These are phyloP conservation scores for Firmiana major DNA, from an alignment of 345 rosid genomes.

Conservation along the genomic window DNA sequence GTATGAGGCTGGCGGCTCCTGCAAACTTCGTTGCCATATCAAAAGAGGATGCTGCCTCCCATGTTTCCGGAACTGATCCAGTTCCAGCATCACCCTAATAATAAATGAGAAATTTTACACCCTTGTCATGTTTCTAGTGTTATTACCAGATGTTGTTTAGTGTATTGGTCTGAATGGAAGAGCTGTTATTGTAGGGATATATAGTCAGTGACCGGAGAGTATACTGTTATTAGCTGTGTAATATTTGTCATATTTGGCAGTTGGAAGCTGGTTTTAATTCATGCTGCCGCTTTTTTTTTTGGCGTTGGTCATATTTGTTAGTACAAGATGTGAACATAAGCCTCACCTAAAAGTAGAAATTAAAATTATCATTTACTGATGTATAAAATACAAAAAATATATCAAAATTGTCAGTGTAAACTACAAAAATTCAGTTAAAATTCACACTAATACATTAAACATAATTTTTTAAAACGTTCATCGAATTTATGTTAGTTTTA, in stretches of 20 bases:
- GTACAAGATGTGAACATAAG: no score
- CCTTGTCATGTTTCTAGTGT: slow-evolving; percentile 7
- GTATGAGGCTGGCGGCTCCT: slow-evolving; percentile 60
- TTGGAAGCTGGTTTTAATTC: slow-evolving; percentile 7
- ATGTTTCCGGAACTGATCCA: slow-evolving; percentile 60
- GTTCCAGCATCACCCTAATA: slow-evolving; percentile 66
- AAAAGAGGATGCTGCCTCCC: slow-evolving; percentile 71
- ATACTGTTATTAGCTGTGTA: slow-evolving; percentile 8
- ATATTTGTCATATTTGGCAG: slow-evolving; percentile 12
- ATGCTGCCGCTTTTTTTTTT: background rate
- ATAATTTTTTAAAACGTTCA: no score
- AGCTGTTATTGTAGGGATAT: slow-evolving; percentile 13
- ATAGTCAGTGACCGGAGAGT: slow-evolving; percentile 12
- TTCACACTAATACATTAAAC: no score
- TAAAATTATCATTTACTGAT: no score
- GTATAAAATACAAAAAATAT: background rate
- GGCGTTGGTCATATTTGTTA: background rate
- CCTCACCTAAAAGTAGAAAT: background rate
- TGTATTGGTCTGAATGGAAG: background rate
- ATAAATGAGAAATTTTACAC: slow-evolving; percentile 14
- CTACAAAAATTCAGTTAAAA: no score
- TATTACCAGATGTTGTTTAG: slow-evolving; percentile 4
- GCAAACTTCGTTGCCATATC: slow-evolving; percentile 55
- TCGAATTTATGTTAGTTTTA: no score
- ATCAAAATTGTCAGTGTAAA: background rate